These are phyloP conservation scores for Nissolia schottii DNA, from an alignment of 306 rosid genomes.

Conservation along the genomic window DNA sequence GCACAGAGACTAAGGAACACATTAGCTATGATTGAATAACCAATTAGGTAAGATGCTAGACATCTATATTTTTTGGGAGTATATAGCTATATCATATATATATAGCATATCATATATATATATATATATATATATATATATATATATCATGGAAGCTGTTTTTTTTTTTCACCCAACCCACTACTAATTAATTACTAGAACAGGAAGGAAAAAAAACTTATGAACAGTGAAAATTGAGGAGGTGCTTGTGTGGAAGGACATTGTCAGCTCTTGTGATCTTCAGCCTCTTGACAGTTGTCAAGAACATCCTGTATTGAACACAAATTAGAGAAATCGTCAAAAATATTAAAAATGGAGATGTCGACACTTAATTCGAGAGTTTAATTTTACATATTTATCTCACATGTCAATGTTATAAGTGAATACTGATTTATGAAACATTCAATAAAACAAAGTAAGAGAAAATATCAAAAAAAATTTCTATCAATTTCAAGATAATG, in stretches of 20 bases:
- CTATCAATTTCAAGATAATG: too few species aligned
- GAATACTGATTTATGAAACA: too few species aligned
- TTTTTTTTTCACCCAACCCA: slow-evolving; percentile 17
- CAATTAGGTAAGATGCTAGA: slow-evolving; percentile 22
- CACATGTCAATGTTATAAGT: too few species aligned
- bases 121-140: too few species aligned
- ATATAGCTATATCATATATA: slow-evolving; percentile 17
- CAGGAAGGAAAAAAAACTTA: slow-evolving; percentile 31
- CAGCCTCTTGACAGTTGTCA: slow-evolving; percentile 50
- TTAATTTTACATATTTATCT: too few species aligned
- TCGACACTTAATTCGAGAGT: too few species aligned
- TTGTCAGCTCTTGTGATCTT: slow-evolving; percentile 54
- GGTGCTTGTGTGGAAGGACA: slow-evolving; percentile 10
- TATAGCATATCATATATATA: too few species aligned
- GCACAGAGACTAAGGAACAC: slow-evolving; percentile 7
- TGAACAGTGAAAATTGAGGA: slow-evolving; percentile 33
- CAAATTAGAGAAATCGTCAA: neutral
- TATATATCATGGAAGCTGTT: slow-evolving; percentile 19
- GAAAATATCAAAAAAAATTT: too few species aligned
- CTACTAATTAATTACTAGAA: slow-evolving; percentile 12
- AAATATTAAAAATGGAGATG: neutral
- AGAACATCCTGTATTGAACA: slow-evolving; percentile 42
- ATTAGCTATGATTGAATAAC: slow-evolving; percentile 27
- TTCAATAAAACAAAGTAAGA: too few species aligned
- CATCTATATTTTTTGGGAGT: slow-evolving; percentile 29